Base-by-base conservation (phyloP, 2,329 filamentous ascomycete species). In the Penicillium sp. region DNA sequence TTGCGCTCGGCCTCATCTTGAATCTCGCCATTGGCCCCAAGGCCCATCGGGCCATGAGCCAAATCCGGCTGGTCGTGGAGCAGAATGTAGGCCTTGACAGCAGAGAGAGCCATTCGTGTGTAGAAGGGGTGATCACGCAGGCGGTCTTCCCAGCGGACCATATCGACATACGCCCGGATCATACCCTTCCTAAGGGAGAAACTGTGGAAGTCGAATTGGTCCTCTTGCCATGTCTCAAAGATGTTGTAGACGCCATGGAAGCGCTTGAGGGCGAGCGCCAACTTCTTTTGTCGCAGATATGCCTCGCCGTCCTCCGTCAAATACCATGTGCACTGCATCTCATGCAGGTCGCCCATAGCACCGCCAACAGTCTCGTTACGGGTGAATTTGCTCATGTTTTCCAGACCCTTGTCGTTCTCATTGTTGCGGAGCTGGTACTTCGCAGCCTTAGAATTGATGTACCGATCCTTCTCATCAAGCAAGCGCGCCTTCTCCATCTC, bases 251-350 rank as follows among this genome's bases (percentile, higher is more conserved):
- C 86, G 25, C 91, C 84, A 66, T 93, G 91, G 78, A 97, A 94
- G 53, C 96, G 88, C 82, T 99, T 99, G 56, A 99, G 82, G 0
- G 96, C 94, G 61, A 97, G 84, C 4, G 90, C 92, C 51, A 91
- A 81, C 69, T 96, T 93, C 65, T 89, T 88, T 75, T 93, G 90
- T 54, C 95, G 89, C 59, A 91, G 83, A 75, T 93, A 93, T 3
- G 94, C 88, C 79, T 97, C 91, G 58, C 92, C 95, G 73, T 99
- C 96, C 79, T 99, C 95, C 5, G 92, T 95, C 71, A 99, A 81
- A 75, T 89, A 99, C 96, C 95, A 99, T 69, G 98, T 87, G 75
- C 93, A 97, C 79, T 99, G 95, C 95, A 99, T 99, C 70, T 99
- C 95, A 67, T 96, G 85, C 38, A 99, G 85, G 76, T 99, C 95